These are phyloP conservation scores for Wickerhamiella australiensis DNA, from an alignment of 805 yeast species.

Conservation along the genomic window DNA sequence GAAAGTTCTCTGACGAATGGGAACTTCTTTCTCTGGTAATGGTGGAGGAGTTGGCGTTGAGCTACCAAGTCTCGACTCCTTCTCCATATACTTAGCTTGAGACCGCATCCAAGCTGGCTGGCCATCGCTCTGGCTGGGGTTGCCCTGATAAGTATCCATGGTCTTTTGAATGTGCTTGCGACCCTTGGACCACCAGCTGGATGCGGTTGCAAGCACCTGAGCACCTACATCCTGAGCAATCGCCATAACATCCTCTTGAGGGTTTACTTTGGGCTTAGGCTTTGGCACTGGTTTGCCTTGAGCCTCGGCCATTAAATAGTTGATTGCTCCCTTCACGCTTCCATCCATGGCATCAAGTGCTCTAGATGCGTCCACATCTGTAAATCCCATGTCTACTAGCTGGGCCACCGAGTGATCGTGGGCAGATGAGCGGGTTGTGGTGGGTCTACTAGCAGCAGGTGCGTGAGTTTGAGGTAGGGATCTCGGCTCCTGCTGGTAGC, in stretches of 20 bases:
- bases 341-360: slow-evolving; percentile 47
- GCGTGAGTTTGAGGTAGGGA: not conserved
- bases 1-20: not conserved
- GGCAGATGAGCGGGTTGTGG: slow-evolving; percentile 2
- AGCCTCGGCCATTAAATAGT: slow-evolving; percentile 49
- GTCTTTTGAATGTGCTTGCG: slow-evolving; percentile 50
- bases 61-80: not conserved
- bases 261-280: slow-evolving; percentile 18
- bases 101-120: slow-evolving; percentile 69
- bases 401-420: slow-evolving; percentile 42
- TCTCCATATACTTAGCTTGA: slow-evolving; percentile 29
- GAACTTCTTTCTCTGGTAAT: not conserved
- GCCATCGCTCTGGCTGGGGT: slow-evolving; percentile 25
- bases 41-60: not conserved
- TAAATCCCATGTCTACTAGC: slow-evolving; percentile 69
- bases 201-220: slow-evolving; percentile 49
- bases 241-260: slow-evolving; percentile 30
- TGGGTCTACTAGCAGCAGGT: not conserved
- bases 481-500: not conserved
- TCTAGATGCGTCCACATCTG: slow-evolving; percentile 43
- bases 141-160: slow-evolving; percentile 38
- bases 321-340: slow-evolving; percentile 54
- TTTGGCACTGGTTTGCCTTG: slow-evolving; percentile 32
- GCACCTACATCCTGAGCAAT: slow-evolving; percentile 42
- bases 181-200: slow-evolving; percentile 46